A percentile compares a stretch with the other conserved stretches of the same genome.
Evolutionary conservation across 2,329 filamentous ascomycete genomes (phyloP).

Genomic region (Hypoxylon sp.): DNA sequence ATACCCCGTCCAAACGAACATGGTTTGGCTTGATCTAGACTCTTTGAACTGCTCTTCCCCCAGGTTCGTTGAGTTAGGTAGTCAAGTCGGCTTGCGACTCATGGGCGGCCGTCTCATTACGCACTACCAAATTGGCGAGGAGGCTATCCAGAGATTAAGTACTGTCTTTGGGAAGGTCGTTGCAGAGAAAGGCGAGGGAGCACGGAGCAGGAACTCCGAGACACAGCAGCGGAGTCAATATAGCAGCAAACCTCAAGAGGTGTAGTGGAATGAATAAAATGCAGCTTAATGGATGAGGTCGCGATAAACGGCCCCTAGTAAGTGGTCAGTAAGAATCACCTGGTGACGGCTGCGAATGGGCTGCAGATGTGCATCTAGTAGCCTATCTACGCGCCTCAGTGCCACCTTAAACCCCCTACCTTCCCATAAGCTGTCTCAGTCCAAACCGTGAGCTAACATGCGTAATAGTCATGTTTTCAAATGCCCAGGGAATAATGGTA

Average conservation of each 20-base stretch:
- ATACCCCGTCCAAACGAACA: conserved; percentile 77
- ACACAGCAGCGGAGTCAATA: conserved; percentile 42
- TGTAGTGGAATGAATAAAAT: background rate
- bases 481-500: background rate
- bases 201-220: conserved; percentile 1
- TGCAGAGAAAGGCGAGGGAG: conserved; percentile 56
- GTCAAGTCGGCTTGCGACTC: conserved; percentile 50
- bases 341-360: background rate
- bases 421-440: background rate
- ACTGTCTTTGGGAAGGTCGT: conserved; percentile 60
- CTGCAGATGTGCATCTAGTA: background rate
- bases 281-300: background rate
- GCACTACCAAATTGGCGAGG: conserved; percentile 68
- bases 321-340: background rate
- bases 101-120: conserved; percentile 53
- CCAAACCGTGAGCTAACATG: background rate
- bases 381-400: background rate
- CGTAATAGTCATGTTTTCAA: background rate
- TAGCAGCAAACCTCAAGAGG: conserved; percentile 15
- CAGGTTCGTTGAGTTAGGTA: conserved; percentile 50
- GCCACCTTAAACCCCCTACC: background rate
- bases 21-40: conserved; percentile 76
- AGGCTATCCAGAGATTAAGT: conserved; percentile 66
- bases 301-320: background rate
- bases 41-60: conserved; percentile 46